A percentile compares a stretch with the other conserved stretches of the same genome.
Conservation (phyloP, 768 basidiomycete species). For the Crucibulum laeve region DNA sequence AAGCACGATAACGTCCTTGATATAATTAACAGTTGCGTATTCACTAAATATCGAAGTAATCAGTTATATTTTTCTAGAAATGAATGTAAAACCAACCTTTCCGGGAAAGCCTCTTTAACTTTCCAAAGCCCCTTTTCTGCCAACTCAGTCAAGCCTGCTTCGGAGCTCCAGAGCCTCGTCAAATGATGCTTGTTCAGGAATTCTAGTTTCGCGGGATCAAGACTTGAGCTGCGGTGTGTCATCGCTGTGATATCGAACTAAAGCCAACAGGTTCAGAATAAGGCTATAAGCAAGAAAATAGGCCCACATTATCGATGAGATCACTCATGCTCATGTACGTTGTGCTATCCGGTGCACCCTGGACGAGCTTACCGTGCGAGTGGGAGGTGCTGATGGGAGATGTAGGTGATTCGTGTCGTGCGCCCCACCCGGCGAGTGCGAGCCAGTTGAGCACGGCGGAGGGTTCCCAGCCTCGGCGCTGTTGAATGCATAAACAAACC, state of each 20-base stretch:
- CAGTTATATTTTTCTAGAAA: not conserved
- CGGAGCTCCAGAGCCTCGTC: slow-evolving; percentile 43
- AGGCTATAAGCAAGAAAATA: not conserved
- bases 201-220: slow-evolving; percentile 77
- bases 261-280: not conserved
- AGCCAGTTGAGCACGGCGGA: slow-evolving; percentile 89
- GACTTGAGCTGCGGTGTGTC: slow-evolving; percentile 79
- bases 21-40: slow-evolving; percentile 50
- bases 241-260: slow-evolving; percentile 76
- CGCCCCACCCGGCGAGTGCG: slow-evolving; percentile 92
- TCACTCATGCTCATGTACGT: slow-evolving; percentile 61
- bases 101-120: slow-evolving; percentile 54
- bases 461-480: slow-evolving; percentile 90
- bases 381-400: slow-evolving; percentile 9
- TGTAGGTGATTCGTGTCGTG: slow-evolving; percentile 32
- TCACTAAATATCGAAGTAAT: slow-evolving; percentile 22
- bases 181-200: slow-evolving; percentile 89
- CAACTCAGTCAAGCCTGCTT: slow-evolving; percentile 48
- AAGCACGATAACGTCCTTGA: slow-evolving; percentile 57
- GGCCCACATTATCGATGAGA: slow-evolving; percentile 51
- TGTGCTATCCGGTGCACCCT: slow-evolving; percentile 62
- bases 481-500: slow-evolving; percentile 3
- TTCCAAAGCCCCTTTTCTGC: slow-evolving; percentile 48
- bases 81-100: slow-evolving; percentile 38
- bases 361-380: slow-evolving; percentile 5